A percentile compares a stretch with the other conserved stretches of the same genome.
Conservation (phyloP, 768 basidiomycete genomes). For the Chlorophyllum brunneum region DNA sequence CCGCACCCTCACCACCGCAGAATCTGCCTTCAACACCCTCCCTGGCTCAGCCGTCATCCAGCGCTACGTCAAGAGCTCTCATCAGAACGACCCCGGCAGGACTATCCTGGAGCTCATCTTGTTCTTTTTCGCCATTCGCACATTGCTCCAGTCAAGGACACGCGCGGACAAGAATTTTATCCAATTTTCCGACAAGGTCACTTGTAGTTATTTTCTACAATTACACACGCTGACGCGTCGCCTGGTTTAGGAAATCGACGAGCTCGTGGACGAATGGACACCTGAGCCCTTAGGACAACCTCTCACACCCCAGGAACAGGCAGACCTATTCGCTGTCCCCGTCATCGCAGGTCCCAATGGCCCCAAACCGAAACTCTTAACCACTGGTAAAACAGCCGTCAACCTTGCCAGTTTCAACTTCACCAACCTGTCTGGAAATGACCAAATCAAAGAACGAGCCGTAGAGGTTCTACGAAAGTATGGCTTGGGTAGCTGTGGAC, state of each 20-base stretch:
- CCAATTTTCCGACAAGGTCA: conserved; percentile 84
- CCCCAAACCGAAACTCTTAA: conserved; percentile 75
- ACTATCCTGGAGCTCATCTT: conserved; percentile 88
- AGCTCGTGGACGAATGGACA: conserved; percentile 92
- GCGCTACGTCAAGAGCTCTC: conserved; percentile 91
- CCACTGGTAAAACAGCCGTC: conserved; percentile 66
- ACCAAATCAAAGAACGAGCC: conserved; percentile 80
- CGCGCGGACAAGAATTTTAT: conserved; percentile 89
- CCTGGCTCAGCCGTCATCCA: conserved; percentile 82
- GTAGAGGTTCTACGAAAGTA: conserved; percentile 84
- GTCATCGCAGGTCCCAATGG: conserved; percentile 78
- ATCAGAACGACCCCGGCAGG: conserved; percentile 93
- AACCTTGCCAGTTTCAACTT: conserved; percentile 94
- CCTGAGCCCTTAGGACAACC: conserved; percentile 80
- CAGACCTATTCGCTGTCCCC: conserved; percentile 73
- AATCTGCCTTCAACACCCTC: conserved; percentile 67
- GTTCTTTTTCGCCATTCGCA: conserved; percentile 82
- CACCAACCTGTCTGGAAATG: conserved; percentile 83
- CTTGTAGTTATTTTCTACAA: conserved; percentile 14
- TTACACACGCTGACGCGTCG: neutral
- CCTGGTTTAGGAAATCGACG: conserved; percentile 80
- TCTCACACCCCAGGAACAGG: conserved; percentile 51
- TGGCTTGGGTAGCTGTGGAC: conserved; percentile 93
- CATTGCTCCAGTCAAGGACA: conserved; percentile 86
- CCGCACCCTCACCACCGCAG: conserved; percentile 51